Evolutionary conservation across 2,329 filamentous ascomycete genomes (phyloP).

Genomic region (Fusarium transvaalense): DNA sequence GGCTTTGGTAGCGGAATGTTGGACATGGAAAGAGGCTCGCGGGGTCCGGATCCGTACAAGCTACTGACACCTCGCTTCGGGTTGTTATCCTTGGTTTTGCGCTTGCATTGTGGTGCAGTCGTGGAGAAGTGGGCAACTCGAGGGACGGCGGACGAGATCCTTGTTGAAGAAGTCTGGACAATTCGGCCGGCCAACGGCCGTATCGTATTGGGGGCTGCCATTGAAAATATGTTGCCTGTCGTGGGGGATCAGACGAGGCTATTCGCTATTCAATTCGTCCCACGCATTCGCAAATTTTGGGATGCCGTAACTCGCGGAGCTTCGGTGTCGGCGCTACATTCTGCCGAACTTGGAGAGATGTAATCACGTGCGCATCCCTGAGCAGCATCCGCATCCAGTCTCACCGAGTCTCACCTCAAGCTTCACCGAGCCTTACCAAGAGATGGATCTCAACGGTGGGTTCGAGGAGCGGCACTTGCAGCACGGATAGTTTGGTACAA

Average conservation of each 20-base stretch:
- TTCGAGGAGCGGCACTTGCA: slow-evolving; percentile 47
- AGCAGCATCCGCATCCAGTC: neutral
- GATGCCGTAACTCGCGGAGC: slow-evolving; percentile 15
- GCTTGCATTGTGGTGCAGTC: slow-evolving; percentile 62
- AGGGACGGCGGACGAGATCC: slow-evolving; percentile 20
- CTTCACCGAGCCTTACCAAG: slow-evolving; percentile 39
- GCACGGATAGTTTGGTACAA: slow-evolving; percentile 49
- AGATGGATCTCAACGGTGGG: slow-evolving; percentile 42
- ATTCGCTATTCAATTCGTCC: slow-evolving; percentile 40
- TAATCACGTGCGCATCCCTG: slow-evolving; percentile 16
- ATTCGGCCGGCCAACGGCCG: slow-evolving; percentile 48
- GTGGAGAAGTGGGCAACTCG: slow-evolving; percentile 63
- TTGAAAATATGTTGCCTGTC: slow-evolving; percentile 43
- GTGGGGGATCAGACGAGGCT: slow-evolving; percentile 31
- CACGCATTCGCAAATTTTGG: slow-evolving; percentile 44
- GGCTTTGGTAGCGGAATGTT: slow-evolving; percentile 81
- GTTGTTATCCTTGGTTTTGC: slow-evolving; percentile 78
- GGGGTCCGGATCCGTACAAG: slow-evolving; percentile 80
- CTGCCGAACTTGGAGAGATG: neutral
- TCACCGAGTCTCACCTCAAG: slow-evolving; percentile 26
- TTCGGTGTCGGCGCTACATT: slow-evolving; percentile 35
- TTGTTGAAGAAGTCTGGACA: slow-evolving; percentile 32
- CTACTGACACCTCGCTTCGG: slow-evolving; percentile 84
- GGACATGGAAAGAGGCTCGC: slow-evolving; percentile 79
- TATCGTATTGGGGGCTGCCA: slow-evolving; percentile 49